Conservation (phyloP, 441 rosid species). For the Pelargonium myrrhifolium region DNA sequence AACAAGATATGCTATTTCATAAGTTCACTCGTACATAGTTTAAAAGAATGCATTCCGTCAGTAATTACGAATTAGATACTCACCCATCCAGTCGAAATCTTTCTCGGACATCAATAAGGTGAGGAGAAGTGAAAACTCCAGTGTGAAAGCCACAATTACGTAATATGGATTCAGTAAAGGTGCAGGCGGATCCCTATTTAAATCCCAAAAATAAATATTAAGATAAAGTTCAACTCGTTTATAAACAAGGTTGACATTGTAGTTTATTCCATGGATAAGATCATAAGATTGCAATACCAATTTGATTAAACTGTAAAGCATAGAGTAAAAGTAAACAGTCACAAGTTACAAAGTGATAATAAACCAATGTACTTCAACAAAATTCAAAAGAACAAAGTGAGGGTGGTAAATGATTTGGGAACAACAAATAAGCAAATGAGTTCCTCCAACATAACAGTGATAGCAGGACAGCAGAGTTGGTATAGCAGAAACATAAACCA, state of each 20-base stretch:
- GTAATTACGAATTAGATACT: conserved; percentile 15
- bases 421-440: not conserved
- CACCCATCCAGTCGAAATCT: conserved; percentile 91
- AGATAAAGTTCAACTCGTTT: conserved; percentile 11
- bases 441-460: not conserved
- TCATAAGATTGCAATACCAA: not conserved
- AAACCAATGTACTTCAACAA: not conserved
- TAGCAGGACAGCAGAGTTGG: not conserved
- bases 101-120: conserved; percentile 89
- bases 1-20: not conserved
- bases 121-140: conserved; percentile 95
- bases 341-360: not conserved
- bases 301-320: not conserved
- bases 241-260: not conserved
- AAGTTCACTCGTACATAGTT: not conserved
- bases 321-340: not conserved
- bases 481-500: not conserved
- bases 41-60: not conserved
- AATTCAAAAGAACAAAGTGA: not conserved
- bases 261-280: not conserved
- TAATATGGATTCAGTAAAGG: conserved; percentile 81
- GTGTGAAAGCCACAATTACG: conserved; percentile 80
- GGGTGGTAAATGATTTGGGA: not conserved
- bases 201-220: conserved; percentile 8
- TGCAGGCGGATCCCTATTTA: conserved; percentile 82